Evolutionary conservation across 768 basidiomycete species (phyloP).

Genomic region (Xerocomellus dryophilus): DNA sequence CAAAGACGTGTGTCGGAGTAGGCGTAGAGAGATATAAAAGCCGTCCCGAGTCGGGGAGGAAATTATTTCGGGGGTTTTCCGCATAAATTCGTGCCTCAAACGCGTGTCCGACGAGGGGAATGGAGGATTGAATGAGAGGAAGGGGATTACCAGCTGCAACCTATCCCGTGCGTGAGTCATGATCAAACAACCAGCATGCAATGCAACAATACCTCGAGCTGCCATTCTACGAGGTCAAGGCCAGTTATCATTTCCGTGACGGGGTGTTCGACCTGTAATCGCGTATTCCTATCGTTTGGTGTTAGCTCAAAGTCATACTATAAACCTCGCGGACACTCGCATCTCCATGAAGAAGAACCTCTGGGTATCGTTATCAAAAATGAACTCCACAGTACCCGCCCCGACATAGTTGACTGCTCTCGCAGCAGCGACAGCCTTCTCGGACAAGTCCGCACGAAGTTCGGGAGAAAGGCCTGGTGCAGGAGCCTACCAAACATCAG

Average conservation of each 20-base stretch:
- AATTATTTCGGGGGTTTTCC: slow-evolving; percentile 89
- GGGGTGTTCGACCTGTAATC: slow-evolving; percentile 86
- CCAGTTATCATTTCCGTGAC: slow-evolving; percentile 96
- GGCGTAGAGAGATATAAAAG: slow-evolving; percentile 83
- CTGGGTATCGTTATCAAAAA: slow-evolving; percentile 87
- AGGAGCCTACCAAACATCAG: slow-evolving; percentile 57
- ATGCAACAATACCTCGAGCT: slow-evolving; percentile 61
- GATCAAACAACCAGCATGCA: background rate
- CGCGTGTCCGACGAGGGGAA: slow-evolving; percentile 88
- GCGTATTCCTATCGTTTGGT: slow-evolving; percentile 60
- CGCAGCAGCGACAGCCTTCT: slow-evolving; percentile 90
- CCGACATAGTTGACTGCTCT: slow-evolving; percentile 89
- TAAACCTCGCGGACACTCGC: slow-evolving; percentile 37
- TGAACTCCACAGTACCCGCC: slow-evolving; percentile 94
- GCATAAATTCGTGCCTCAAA: slow-evolving; percentile 96
- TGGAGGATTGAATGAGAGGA: slow-evolving; percentile 69
- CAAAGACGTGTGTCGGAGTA: slow-evolving; percentile 64
- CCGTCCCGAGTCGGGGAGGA: slow-evolving; percentile 86
- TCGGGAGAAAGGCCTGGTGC: slow-evolving; percentile 83
- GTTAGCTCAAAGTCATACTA: background rate
- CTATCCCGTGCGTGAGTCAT: slow-evolving; percentile 31
- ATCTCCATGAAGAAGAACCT: slow-evolving; percentile 97
- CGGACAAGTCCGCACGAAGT: slow-evolving; percentile 74
- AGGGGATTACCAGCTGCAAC: slow-evolving; percentile 88
- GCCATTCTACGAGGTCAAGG: slow-evolving; percentile 93